A percentile compares a stretch with the other conserved stretches of the same genome.
Evolutionary conservation across 2,329 filamentous ascomycete species (phyloP).

Genomic region (Mycosphaerella arachidis): DNA sequence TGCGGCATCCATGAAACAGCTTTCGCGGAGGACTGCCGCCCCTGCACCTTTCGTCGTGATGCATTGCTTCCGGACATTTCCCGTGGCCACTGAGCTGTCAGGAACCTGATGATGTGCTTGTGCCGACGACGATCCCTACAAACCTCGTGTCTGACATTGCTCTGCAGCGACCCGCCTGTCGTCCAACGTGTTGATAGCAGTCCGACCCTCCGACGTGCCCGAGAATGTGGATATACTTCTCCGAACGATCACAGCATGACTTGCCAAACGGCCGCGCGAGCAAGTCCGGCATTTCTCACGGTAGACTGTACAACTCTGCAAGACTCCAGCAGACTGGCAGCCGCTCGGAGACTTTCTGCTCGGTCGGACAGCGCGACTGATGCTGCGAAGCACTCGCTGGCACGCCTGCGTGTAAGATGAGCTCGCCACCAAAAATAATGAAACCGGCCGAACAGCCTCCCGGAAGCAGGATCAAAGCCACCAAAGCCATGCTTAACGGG

Average conservation of each 20-base stretch:
- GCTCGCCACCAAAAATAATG: slow-evolving; percentile 17
- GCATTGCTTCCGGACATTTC: slow-evolving; percentile 3
- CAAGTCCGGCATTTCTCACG: slow-evolving; percentile 15
- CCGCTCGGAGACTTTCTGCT: slow-evolving; percentile 19
- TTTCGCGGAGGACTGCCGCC: slow-evolving; percentile 2
- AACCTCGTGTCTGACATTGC: slow-evolving; percentile 22
- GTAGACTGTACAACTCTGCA: not conserved
- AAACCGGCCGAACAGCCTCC: slow-evolving; percentile 6
- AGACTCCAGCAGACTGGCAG: slow-evolving; percentile 8
- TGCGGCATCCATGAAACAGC: slow-evolving; percentile 7
- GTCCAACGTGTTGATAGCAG: slow-evolving; percentile 8
- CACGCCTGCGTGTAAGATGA: slow-evolving; percentile 7
- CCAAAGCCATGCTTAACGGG: not conserved
- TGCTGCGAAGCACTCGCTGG: slow-evolving; percentile 5
- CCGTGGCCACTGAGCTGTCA: slow-evolving; percentile 10
- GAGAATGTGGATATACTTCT: slow-evolving; percentile 9
- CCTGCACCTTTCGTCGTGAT: not conserved
- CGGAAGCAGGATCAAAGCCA: not conserved
- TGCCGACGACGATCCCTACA: slow-evolving; percentile 17
- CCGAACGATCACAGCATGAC: slow-evolving; percentile 17
- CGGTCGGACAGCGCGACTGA: not conserved
- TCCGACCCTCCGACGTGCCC: slow-evolving; percentile 12
- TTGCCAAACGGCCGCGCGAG: slow-evolving; percentile 13
- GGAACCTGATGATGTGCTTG: slow-evolving; percentile 8
- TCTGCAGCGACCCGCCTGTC: slow-evolving; percentile 16